These are phyloP conservation scores for Geranium rotundifolium DNA, from an alignment of 345 rosid genomes.

Conservation along the genomic window DNA sequence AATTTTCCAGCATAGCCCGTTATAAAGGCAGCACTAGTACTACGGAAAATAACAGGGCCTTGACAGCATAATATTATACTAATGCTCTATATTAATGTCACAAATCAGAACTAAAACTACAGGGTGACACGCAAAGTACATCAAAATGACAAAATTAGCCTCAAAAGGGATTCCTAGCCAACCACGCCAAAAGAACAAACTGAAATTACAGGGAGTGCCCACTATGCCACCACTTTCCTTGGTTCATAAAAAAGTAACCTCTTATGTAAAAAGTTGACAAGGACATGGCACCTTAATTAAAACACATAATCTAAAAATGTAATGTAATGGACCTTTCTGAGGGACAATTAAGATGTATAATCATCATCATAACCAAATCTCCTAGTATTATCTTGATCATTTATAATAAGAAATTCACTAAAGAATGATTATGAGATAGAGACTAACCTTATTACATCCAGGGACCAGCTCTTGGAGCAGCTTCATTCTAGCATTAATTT, in stretches of 20 bases:
- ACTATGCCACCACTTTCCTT: conserved; percentile 13
- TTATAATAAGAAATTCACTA: conserved; percentile 10
- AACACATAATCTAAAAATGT: conserved; percentile 18
- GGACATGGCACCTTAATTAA: conserved; percentile 29
- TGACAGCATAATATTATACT: background rate
- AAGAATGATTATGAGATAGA: no score
- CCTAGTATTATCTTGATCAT: background rate
- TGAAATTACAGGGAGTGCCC: conserved; percentile 22
- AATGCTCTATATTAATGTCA: background rate
- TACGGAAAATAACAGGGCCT: background rate
- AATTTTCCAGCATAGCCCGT: background rate
- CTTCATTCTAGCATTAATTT: conserved; percentile 57
- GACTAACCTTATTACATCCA: conserved; percentile 59
- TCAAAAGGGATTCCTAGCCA: conserved; percentile 25
- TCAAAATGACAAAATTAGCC: conserved; percentile 25
- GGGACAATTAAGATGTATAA: conserved; percentile 10
- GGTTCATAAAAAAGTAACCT: conserved; percentile 22
- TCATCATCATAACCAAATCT: background rate
- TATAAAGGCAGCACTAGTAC: background rate
- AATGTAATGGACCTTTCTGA: conserved; percentile 14
- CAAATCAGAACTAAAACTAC: background rate
- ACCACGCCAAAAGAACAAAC: conserved; percentile 9
- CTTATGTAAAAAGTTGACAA: conserved; percentile 29
- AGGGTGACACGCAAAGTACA: no score
- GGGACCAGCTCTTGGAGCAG: conserved; percentile 58